These are phyloP conservation scores for Colletotrichum sp. DNA, from an alignment of 2,329 filamentous ascomycete species.

Conservation along the genomic window DNA sequence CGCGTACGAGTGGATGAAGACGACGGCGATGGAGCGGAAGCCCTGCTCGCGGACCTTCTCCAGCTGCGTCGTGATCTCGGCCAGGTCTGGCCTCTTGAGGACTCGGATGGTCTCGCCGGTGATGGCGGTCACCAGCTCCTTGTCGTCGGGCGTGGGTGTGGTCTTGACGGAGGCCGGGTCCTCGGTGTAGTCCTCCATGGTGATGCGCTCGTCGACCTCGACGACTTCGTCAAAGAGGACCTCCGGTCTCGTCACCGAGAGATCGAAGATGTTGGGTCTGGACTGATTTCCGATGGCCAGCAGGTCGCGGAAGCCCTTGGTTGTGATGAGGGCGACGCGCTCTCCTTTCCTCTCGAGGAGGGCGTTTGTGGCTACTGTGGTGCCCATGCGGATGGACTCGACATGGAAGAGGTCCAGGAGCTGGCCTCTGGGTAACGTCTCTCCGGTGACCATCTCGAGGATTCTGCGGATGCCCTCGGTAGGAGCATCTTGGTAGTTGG, in stretches of 20 bases:
- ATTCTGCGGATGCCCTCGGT: conserved; percentile 71
- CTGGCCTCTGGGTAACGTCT: conserved; percentile 35
- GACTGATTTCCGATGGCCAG: conserved; percentile 77
- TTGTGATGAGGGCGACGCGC: conserved; percentile 72
- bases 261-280: conserved; percentile 74
- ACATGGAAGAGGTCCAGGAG: conserved; percentile 39
- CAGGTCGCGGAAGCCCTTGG: conserved; percentile 75
- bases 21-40: conserved; percentile 58
- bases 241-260: conserved; percentile 71
- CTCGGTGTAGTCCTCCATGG: conserved; percentile 75
- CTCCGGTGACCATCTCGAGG: conserved; percentile 36
- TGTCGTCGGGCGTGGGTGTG: conserved; percentile 40
- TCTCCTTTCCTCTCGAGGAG: conserved; percentile 78
- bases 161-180: conserved; percentile 63
- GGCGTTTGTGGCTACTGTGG: conserved; percentile 79
- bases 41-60: conserved; percentile 66
- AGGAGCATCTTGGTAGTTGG: conserved; percentile 76
- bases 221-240: conserved; percentile 73
- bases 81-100: conserved; percentile 62
- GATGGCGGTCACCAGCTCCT: conserved; percentile 64
- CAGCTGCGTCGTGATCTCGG: conserved; percentile 59
- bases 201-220: conserved; percentile 78
- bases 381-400: conserved; percentile 81
- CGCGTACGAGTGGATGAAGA: conserved; percentile 74
- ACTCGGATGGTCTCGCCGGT: conserved; percentile 74